Base-by-base conservation (phyloP, 805 yeast genomes). In the Monosporozyma yasuniensis region DNA sequence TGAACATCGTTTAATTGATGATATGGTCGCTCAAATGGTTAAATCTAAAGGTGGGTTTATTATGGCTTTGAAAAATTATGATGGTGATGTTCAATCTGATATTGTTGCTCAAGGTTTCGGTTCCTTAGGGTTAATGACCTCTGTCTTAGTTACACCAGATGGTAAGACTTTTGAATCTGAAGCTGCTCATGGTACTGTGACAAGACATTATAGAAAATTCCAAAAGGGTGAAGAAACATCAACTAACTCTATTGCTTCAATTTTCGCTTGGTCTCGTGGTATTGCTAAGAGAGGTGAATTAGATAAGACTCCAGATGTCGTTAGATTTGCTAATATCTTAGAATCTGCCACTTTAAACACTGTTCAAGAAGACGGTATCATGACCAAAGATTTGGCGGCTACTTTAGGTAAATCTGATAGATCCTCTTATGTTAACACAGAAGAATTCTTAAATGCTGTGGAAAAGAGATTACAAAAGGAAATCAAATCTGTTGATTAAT, bases 91-190 rank as follows among this genome's bases (percentile, higher is more conserved):
- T 49, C 88, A 84, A 67, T 80, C 87, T 6, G 93, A 85, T 66
- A 84, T 85, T 54, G 90, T 85, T 50, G 93, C 93, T 3, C 93
- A 85, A 69, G 93, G 93, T 44, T 85, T 85, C 56, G 93, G 93
- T 22, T 84, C 91, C 2, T 72, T 85, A 55, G 93, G 93, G 48
- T 74, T 85, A 56, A 85, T 85, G 93, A 84, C 93, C 9, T 85
- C 93, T 10, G 87, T 81, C 39, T 75, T 85, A 56, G 81, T 84
- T 72, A 82, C 91, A 16, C 90, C 91, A 47, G 91, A 85, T 69
- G 93, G 93, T 41, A 83, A 83, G 65, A 80, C 89, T n/a, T 85
- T 82, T 59, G 93, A 85, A 72, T 75, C 85, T 52, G 93, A 85
- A 67, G 91, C 91, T 52, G 93, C 93, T 32, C 93, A 85, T 62